phyloP scores from a whole-genome alignment of 768 basidiomycete genomes.

The Suillus occidentalis region DNA sequence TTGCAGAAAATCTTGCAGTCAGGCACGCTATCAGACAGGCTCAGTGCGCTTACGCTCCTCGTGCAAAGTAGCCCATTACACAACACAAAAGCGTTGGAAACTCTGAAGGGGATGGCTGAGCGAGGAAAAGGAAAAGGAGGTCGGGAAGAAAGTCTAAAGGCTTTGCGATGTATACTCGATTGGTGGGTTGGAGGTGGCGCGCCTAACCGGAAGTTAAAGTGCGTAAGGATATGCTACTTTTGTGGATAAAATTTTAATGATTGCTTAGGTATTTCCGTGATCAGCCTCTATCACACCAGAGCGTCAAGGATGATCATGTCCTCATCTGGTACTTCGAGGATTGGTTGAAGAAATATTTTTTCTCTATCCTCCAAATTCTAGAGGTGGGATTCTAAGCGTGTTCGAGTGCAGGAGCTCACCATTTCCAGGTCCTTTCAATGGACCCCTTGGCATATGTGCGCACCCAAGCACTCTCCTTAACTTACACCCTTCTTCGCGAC shows the following conservation, averaged over 20 bases:
- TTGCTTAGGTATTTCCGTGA: slow-evolving; percentile 81
- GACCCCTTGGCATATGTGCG: slow-evolving; percentile 89
- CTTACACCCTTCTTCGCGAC: slow-evolving; percentile 77
- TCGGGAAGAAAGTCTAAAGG: slow-evolving; percentile 90
- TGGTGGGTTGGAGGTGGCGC: slow-evolving; percentile 98
- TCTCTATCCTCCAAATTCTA: slow-evolving; percentile 83
- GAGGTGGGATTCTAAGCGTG: slow-evolving; percentile 55
- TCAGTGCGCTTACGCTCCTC: slow-evolving; percentile 87
- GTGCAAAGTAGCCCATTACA: slow-evolving; percentile 88
- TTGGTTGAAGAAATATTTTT: slow-evolving; percentile 97
- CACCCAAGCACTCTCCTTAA: slow-evolving; percentile 76
- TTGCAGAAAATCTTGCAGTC: slow-evolving; percentile 81
- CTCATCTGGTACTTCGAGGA: slow-evolving; percentile 93
- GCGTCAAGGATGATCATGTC: slow-evolving; percentile 69
- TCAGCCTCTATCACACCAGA: slow-evolving; percentile 68
- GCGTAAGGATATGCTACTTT: slow-evolving; percentile 23
- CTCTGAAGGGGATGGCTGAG: slow-evolving; percentile 73
- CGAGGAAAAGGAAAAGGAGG: slow-evolving; percentile 81
- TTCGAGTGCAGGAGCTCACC: neutral
- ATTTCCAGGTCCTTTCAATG: slow-evolving; percentile 64
- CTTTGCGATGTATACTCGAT: slow-evolving; percentile 88
- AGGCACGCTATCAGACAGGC: slow-evolving; percentile 89
- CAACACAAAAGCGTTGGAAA: slow-evolving; percentile 78
- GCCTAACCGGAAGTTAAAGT: slow-evolving; percentile 85
- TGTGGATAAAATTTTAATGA: neutral